Conservation (phyloP, 2,329 filamentous ascomycete species). For the Cordyceps fumosorosea region DNA sequence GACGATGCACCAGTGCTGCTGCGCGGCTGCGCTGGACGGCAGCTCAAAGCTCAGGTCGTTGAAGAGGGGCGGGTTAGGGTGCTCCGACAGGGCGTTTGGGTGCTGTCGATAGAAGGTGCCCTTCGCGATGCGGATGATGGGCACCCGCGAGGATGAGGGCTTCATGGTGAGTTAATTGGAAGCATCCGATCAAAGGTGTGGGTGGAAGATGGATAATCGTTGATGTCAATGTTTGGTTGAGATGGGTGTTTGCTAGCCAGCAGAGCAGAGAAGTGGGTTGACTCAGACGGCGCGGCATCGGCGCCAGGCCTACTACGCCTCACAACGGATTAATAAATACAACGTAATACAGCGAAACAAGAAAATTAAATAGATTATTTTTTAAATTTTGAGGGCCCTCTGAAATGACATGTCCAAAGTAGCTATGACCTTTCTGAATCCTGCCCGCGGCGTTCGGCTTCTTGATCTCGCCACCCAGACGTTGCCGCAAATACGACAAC, state of each 20-base stretch:
- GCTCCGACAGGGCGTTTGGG: slow-evolving; percentile 44
- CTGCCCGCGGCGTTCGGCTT: neutral
- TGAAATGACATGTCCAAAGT: too few species aligned
- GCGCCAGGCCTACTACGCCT: too few species aligned
- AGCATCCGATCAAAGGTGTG: slow-evolving; percentile 17
- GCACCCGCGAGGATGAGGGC: slow-evolving; percentile 34
- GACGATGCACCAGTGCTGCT: slow-evolving; percentile 74
- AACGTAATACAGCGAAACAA: too few species aligned
- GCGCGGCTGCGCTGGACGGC: slow-evolving; percentile 42
- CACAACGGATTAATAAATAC: too few species aligned
- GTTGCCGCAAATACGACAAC: neutral
- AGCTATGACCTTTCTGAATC: too few species aligned
- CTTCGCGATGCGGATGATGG: slow-evolving; percentile 66
- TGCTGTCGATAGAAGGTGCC: slow-evolving; percentile 79
- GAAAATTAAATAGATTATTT: too few species aligned
- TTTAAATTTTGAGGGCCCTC: too few species aligned
- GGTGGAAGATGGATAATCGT: neutral
- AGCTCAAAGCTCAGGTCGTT: slow-evolving; percentile 63
- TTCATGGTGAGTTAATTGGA: slow-evolving; percentile 27
- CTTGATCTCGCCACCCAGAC: neutral
- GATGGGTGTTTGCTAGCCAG: neutral
- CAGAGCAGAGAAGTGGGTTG: neutral
- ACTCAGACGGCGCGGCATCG: too few species aligned
- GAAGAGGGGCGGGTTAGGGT: slow-evolving; percentile 68
- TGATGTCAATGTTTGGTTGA: neutral